Percentiles rank a stretch among this genome's conserved stretches.
Evolutionary conservation across 768 basidiomycete genomes (phyloP).

Genomic region (Rhodotorula diobovata): DNA sequence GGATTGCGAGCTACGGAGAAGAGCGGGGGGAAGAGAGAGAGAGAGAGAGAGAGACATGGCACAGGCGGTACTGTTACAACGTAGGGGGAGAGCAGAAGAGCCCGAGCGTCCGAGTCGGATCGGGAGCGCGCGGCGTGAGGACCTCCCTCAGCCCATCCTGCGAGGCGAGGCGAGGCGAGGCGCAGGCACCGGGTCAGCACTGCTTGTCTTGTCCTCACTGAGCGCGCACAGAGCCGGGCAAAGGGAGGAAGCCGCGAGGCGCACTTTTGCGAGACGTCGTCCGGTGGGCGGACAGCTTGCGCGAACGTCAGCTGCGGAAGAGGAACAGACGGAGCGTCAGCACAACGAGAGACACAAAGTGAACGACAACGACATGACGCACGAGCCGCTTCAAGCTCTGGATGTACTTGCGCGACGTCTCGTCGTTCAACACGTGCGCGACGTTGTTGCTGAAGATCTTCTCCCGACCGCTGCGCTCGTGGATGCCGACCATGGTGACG

Average conservation of each 20-base stretch:
- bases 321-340: background rate
- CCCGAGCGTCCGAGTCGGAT: too few species aligned
- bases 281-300: constrained; percentile 30
- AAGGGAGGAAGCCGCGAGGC: background rate
- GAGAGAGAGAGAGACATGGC: too few species aligned
- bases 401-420: constrained; percentile 97
- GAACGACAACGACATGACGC: constrained; percentile 60
- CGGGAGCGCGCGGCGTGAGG: too few species aligned
- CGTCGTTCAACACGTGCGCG: constrained; percentile 96
- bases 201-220: background rate
- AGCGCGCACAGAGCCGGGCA: background rate
- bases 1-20: too few species aligned
- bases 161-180: background rate
- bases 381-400: constrained; percentile 90
- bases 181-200: accelerated
- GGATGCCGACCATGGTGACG: constrained; percentile 98
- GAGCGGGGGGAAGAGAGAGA: too few species aligned
- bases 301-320: constrained; percentile 38
- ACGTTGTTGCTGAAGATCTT: constrained; percentile 97
- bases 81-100: too few species aligned
- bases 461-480: constrained; percentile 94
- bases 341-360: background rate
- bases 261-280: constrained; percentile 32
- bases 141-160: background rate
- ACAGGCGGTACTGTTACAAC: too few species aligned